Evolutionary conservation across 2,329 filamentous ascomycete species (phyloP), one percentile per base, ranked within the genome.

Genomic region (Phialemonium atrogriseum): DNA sequence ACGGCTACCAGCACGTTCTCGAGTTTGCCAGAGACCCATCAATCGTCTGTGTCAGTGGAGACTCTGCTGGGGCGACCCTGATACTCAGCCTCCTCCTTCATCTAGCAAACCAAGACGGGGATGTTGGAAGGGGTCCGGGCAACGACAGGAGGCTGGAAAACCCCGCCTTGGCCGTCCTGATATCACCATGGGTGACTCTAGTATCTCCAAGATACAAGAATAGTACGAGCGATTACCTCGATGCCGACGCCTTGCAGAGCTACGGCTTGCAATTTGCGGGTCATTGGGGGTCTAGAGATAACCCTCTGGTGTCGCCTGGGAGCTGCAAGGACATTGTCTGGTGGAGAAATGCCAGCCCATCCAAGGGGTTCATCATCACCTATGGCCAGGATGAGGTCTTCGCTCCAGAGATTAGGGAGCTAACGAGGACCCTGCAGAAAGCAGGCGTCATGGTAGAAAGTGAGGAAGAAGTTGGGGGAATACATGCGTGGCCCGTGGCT

Each of bases 401-500:
- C 41, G 77, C 75, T 1, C 70, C 76, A 0, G 83, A 87, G 41
- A 80, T 84, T 12, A 62, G 72, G 41, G 63, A 67, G 15, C 59
- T 86, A 37, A 60, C 83, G 10, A 54, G 56, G 10, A 55, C 71
- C 18, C 60, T 84, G 35, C 60, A 64, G 35, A 65, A 64, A 30
- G 62, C 68, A 10, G 68, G 68, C 4, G 55, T 73, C 20, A 52
- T 67, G 22, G 66, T 81, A n/a, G 61, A 66, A 33, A 66, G 64
- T 34, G 62, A 72, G 45, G 73, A 75, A 47, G 76, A 84, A 42
- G 57, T 65, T 17, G 79, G 73, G 10, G 78, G 75, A 3, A 78
- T 91, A 36, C 85, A 93, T 54, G 84, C 80, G 9, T 93, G 85
- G 86, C 84, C 84, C 0, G 79, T 93, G 13, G 81, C 80, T 8